Base-by-base conservation (phyloP, 192 early-diverging fungal genomes). In the Coemansia sp. region DNA sequence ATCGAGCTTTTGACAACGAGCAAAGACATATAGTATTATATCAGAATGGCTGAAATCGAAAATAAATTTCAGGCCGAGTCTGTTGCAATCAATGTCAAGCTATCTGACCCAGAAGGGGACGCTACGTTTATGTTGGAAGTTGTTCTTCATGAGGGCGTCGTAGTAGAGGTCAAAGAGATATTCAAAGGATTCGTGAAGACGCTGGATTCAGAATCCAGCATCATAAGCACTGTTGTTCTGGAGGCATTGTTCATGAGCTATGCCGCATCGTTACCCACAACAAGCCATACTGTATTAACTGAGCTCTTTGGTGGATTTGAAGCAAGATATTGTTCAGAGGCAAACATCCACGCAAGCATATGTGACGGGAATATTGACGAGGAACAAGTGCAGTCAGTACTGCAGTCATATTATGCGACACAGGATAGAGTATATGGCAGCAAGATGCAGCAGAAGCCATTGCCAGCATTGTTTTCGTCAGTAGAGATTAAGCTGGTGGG, bases 401-500 rank as follows among this genome's bases (percentile, higher is more conserved):
- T 77, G 13, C 70, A 61, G 32, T 63, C 67, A 9, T 75, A 71
- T 42, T 71, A 68, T 50, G 32, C 49, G 19, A 43, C 56, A n/a
- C 53, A 53, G 6, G 18, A 15, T 7, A 39, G 15, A 0, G 61
- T 19, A 0, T 32, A 0, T 32, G 56, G 19, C 13, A 11, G 26
- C 5, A 15, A 52, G 21, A 26, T 7, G 47, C 48, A 13, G 23
- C 4, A 37, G 19, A 42, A 37, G 19, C 48, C 44, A 19, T 58
- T n/a, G 41, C 39, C 69, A 7, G 78, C 72, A 13, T 53, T 80
- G 5, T 69, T 80, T 39, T 49, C 59, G 23, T 56, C 54, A 4
- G 64, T 64, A 0, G 40, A 53, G 32, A 62, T 67, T 53, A 37
- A 40, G 9, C 62, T 86, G 1, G 85, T 94, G 59, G 92, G 93